Base-by-base conservation (phyloP, 345 rosid genomes). In the Gossypium longicalyx region DNA sequence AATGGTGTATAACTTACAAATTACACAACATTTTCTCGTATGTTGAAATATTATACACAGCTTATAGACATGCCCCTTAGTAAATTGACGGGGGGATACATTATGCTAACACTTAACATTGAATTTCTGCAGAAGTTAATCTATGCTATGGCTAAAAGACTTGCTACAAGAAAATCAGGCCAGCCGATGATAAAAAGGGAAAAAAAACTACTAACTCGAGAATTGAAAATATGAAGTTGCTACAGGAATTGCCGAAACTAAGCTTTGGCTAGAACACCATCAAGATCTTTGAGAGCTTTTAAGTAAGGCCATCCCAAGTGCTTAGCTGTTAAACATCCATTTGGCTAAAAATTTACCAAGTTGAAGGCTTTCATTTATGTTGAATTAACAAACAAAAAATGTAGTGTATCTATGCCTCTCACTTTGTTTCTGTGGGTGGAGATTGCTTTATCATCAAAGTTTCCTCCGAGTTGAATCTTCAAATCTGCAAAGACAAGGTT, bases 21-120 rank as follows among this genome's bases (percentile, higher is more conserved):
- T 60, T 60, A 25, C 64, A 60, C 41, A 25, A 25, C 15, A 60
- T 12, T 52, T 58, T 58, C 20, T 70, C 45, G 19, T n/a, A 62
- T 48, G 47, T 48, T 68, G 51, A 47, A 77, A 20, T 62, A 34
- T 34, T 58, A 51, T 74, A 74, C 82, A 70, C 44, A 45, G 78
- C 53, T 70, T 53, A 80, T 29, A 48, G 77, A 77, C 81, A 75
- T 20, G 47, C 67, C 71, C 58, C 68, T 12, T 20, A 9, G 34
- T 9, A 17, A 56, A 51, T 56, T 43, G 56, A 23, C 47, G 64
- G 74, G 71, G 27, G n/a, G 68, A 70, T 59, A 66, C 43, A 61
- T 27, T 70, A 74, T 34, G 54, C 66, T 54, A 25, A 72, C 25
- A 49, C 16, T 49, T 10, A 60, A 19, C 11, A 20, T 51, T 67